phyloP scores from a whole-genome alignment of 306 rosid species.

The Carpinus fangiana region DNA sequence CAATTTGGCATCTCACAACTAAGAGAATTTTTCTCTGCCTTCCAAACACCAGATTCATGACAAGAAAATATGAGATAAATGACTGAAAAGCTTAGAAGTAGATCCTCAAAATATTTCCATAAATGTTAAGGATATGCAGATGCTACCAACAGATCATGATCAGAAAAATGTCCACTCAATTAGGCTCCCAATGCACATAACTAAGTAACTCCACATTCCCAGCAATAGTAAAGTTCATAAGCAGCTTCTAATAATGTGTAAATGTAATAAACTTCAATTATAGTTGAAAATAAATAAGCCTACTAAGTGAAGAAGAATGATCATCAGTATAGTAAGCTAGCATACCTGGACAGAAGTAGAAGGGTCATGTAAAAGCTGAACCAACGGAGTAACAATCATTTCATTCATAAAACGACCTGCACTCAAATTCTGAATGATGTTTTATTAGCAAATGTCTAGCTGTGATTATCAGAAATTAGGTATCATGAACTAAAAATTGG shows the following conservation, averaged over 20 bases:
- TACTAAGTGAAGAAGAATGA: slow-evolving; percentile 8
- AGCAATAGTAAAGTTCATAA: not conserved
- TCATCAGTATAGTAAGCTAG: slow-evolving; percentile 14
- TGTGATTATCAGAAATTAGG: slow-evolving; percentile 21
- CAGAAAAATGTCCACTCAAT: not conserved
- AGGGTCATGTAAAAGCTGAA: slow-evolving; percentile 74
- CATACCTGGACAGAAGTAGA: slow-evolving; percentile 83
- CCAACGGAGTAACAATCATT: slow-evolving; percentile 67
- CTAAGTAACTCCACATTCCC: slow-evolving; percentile 6
- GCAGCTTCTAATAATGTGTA: not conserved
- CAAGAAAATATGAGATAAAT: slow-evolving; percentile 2
- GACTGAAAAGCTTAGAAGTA: not conserved
- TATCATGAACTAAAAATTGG: slow-evolving; percentile 15
- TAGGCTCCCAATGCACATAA: not conserved
- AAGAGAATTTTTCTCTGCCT: not conserved
- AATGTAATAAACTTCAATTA: not conserved
- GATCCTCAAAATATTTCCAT: not conserved
- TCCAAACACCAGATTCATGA: not conserved
- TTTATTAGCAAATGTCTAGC: slow-evolving; percentile 38
- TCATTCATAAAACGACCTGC: slow-evolving; percentile 91
- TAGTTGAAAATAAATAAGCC: not conserved
- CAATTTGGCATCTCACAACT: not conserved
- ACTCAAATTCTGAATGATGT: slow-evolving; percentile 75
- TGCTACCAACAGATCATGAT: not conserved
- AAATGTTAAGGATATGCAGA: not conserved